Evolutionary conservation across 2,329 filamentous ascomycete species (phyloP), one percentile per base, ranked within the genome.

Genomic region (Bipolaris sorokiniana): DNA sequence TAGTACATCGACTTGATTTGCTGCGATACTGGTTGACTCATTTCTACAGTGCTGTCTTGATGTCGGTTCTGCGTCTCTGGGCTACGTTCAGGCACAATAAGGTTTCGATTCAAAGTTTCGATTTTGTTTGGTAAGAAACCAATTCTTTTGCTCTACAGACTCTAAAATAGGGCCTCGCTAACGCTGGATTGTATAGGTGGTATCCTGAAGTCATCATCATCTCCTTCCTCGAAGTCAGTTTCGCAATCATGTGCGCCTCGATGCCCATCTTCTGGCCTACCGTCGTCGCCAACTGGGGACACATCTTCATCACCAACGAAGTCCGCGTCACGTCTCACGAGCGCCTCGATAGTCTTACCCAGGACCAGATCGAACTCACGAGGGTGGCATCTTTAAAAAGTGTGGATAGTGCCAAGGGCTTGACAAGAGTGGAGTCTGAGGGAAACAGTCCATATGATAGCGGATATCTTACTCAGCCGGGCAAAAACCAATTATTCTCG

Each of bases 251-350:
- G 22, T 74, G 69, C 59, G 73, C 72, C 28, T 73, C 70, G 7
- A 72, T 76, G 55, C 74, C 74, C 15, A 74, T 76, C 33, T 76
- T 76, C 64, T 76, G 74, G 74, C 73, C 72, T 6, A 58, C 66
- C 13, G 60, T 76, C 33, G 54, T 69, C 11, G 48, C 62, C n/a
- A 63, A 64, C n/a, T 65, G 64, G 42, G 67, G 61, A 9, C 62
- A 71, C 6, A 76, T 76, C 33, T 72, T 75, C 41, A 69, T 76
- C 38, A 72, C 71, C 3, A 68, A 71, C 40, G 73, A 76, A 55
- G 70, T 76, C 16, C 65, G 64, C 20, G 67, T 76, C 7, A 67
- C 63, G 16, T 63, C 67, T 31, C 65, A 70, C 34, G 59, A 62
- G 16, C 69, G 64, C 28, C 54, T 66, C 1, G 50, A 59, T 7